phyloP scores from a whole-genome alignment of 2,329 filamentous ascomycete genomes.

The Penicillium sp. region DNA sequence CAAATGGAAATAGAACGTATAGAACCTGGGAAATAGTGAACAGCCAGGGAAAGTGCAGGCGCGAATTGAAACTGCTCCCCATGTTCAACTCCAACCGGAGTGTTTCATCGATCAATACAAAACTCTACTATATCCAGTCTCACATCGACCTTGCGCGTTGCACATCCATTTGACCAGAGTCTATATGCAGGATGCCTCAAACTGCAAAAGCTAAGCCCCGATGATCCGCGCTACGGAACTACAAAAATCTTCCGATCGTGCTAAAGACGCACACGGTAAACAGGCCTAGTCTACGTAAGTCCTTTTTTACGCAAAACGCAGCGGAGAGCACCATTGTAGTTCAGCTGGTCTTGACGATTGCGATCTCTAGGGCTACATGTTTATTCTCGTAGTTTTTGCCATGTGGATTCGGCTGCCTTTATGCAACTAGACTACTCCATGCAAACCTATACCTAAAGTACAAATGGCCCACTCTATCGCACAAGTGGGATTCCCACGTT shows the following conservation, averaged over 20 bases:
- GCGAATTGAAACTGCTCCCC: slow-evolving; percentile 12
- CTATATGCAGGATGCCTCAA: slow-evolving; percentile 24
- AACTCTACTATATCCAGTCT: slow-evolving; percentile 17
- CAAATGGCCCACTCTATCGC: slow-evolving; percentile 5
- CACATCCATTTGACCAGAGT: slow-evolving; percentile 22
- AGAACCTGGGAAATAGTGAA: not conserved
- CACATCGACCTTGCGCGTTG: slow-evolving; percentile 17
- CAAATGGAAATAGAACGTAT: too few species aligned
- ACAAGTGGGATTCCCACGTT: slow-evolving; percentile 15
- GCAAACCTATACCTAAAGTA: slow-evolving; percentile 2
- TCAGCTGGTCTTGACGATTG: slow-evolving; percentile 2
- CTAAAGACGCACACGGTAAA: not conserved
- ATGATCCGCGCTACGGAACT: slow-evolving; percentile 28
- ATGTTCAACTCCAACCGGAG: slow-evolving; percentile 1
- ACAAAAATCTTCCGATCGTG: slow-evolving; percentile 12
- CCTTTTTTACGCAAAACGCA: not conserved
- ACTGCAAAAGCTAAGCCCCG: slow-evolving; percentile 33
- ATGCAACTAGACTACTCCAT: slow-evolving; percentile 15
- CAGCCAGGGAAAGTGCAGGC: not conserved
- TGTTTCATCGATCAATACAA: slow-evolving; percentile 12
- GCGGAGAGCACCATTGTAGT: not conserved
- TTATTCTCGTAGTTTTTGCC: not conserved
- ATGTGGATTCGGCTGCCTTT: not conserved
- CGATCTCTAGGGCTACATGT: not conserved
- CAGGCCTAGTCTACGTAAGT: not conserved